phyloP scores from a whole-genome alignment of 1,139 yeast genomes.

The Pichia sp. region DNA sequence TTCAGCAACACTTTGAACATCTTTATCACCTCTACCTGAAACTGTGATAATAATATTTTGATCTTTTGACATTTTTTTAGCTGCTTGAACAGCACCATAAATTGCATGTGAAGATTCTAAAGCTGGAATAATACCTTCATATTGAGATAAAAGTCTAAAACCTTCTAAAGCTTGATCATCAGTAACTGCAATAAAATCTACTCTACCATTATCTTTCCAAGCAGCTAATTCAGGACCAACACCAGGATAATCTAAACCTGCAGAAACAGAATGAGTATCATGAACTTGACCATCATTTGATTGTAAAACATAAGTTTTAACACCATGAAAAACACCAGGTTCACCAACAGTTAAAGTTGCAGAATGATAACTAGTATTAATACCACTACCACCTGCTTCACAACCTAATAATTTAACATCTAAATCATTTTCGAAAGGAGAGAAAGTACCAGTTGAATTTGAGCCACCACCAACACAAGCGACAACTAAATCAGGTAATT shows the following conservation, averaged over 20 bases:
- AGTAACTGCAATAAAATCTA: slow-evolving; percentile 82
- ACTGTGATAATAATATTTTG: slow-evolving; percentile 80
- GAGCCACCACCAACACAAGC: slow-evolving; percentile 99
- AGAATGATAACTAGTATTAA: slow-evolving; percentile 79
- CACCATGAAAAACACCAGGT: slow-evolving; percentile 99
- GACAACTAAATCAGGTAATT: slow-evolving; percentile 85
- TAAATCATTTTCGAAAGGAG: slow-evolving; percentile 80
- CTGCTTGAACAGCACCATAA: slow-evolving; percentile 82
- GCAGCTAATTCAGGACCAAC: slow-evolving; percentile 97
- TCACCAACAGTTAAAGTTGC: slow-evolving; percentile 90
- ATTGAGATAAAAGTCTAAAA: slow-evolving; percentile 78
- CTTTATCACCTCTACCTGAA: slow-evolving; percentile 99
- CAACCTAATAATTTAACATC: slow-evolving; percentile 83
- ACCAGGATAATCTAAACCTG: slow-evolving; percentile 98
- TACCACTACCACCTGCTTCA: slow-evolving; percentile 98
- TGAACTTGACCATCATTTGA: slow-evolving; percentile 91
- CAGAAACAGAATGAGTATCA: slow-evolving; percentile 96
- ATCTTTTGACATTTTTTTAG: slow-evolving; percentile 73
- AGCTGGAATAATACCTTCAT: slow-evolving; percentile 98
- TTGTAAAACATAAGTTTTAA: slow-evolving; percentile 87
- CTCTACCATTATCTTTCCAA: slow-evolving; percentile 95
- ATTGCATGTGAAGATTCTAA: slow-evolving; percentile 96
- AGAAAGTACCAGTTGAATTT: slow-evolving; percentile 91
- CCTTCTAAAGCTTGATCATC: slow-evolving; percentile 92
- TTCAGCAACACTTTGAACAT: slow-evolving; percentile 96